These are phyloP conservation scores for Talaromyces albobiverticillius DNA, from an alignment of 2,329 filamentous ascomycete genomes.

Conservation along the genomic window DNA sequence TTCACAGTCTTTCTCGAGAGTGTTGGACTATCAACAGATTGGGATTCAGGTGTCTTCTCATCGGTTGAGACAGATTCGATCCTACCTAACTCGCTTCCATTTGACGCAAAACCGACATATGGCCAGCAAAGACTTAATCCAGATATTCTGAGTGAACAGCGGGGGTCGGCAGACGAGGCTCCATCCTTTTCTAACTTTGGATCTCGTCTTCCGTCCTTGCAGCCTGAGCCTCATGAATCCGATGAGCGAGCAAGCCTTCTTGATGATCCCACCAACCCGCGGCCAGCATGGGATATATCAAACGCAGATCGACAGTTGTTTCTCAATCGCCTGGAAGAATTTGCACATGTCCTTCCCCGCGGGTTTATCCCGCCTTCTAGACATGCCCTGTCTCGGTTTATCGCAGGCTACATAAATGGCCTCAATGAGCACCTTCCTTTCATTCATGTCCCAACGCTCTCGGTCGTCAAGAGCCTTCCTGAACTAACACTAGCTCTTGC, in stretches of 20 bases:
- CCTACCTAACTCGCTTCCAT: constrained; percentile 33
- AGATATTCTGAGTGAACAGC: constrained; percentile 38
- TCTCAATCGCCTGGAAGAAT: constrained; percentile 44
- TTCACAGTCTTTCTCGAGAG: constrained; percentile 49
- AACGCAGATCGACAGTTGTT: constrained; percentile 46
- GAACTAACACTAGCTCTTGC: constrained; percentile 53
- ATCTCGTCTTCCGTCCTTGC: constrained; percentile 46
- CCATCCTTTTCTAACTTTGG: constrained; percentile 49
- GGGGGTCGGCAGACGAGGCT: constrained; percentile 36
- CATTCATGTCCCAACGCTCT: constrained; percentile 50
- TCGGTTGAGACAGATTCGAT: constrained; percentile 38
- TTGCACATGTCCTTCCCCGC: constrained; percentile 45
- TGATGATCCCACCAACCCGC: constrained; percentile 38
- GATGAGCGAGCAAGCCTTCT: constrained; percentile 42
- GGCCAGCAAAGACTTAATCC: constrained; percentile 32
- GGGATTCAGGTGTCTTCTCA: constrained; percentile 48
- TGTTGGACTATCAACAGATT: constrained; percentile 49
- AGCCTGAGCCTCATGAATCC: constrained; percentile 45
- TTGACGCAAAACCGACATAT: constrained; percentile 32
- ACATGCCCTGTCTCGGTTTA: constrained; percentile 47
- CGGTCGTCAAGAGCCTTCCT: constrained; percentile 42
- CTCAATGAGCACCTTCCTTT: constrained; percentile 53
- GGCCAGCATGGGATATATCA: constrained; percentile 47
- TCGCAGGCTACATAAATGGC: constrained; percentile 52
- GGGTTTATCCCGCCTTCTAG: constrained; percentile 49